Evolutionary conservation across 129 eudicot genomes (phyloP).

Genomic region (Artemisia argyi): DNA sequence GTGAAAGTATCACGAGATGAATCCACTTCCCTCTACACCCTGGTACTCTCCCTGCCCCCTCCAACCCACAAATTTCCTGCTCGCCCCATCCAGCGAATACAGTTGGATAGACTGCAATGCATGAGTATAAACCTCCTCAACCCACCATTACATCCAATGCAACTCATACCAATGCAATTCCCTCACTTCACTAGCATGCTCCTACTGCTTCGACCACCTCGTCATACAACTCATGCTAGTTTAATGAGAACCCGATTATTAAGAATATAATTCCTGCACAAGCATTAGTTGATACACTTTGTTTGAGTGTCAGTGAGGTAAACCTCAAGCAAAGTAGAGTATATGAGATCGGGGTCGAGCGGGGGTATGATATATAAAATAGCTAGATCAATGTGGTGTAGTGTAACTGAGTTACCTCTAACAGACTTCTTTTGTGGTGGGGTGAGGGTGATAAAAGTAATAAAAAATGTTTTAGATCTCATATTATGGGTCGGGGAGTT

Average conservation of each 20-base stretch:
- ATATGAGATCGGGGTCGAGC: no score
- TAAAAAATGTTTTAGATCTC: no score
- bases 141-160: slow-evolving; percentile 36
- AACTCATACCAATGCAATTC: slow-evolving; percentile 27
- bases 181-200: slow-evolving; percentile 23
- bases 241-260: slow-evolving; percentile 39
- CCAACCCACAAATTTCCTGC: slow-evolving; percentile 40
- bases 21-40: slow-evolving; percentile 38
- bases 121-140: slow-evolving; percentile 35
- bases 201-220: slow-evolving; percentile 28
- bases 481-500: no score
- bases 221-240: slow-evolving; percentile 34
- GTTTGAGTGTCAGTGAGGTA: slow-evolving; percentile 22
- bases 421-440: no score
- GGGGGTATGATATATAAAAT: no score
- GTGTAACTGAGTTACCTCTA: no score
- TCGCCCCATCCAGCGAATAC: slow-evolving; percentile 52
- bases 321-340: no score
- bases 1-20: slow-evolving; percentile 43
- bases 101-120: slow-evolving; percentile 45
- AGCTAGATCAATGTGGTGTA: no score
- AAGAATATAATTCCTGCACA: slow-evolving; percentile 18
- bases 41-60: slow-evolving; percentile 43
- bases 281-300: slow-evolving; percentile 32
- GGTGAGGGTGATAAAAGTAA: no score